phyloP scores from a whole-genome alignment of 179 eudicot genomes.

The Beta lomatogona region DNA sequence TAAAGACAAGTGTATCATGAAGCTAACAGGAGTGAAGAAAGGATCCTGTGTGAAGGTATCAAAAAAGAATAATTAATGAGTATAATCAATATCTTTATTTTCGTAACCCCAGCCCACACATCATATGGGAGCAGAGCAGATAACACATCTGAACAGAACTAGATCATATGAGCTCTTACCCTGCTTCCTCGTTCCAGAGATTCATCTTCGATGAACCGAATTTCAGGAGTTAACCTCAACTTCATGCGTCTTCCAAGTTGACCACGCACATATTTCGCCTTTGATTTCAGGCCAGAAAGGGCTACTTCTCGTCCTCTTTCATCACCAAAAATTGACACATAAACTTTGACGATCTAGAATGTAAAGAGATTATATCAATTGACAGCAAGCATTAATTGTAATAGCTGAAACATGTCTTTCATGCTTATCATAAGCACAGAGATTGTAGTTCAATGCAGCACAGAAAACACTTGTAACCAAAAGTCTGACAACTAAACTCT shows the following conservation, averaged over 20 bases:
- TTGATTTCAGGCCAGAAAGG: slow-evolving; percentile 78
- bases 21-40: slow-evolving; percentile 14
- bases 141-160: neutral
- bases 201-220: slow-evolving; percentile 90
- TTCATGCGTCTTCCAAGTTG: slow-evolving; percentile 88
- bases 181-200: slow-evolving; percentile 95
- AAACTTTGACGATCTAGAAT: slow-evolving; percentile 89
- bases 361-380: slow-evolving; percentile 7
- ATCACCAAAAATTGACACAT: slow-evolving; percentile 94
- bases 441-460: neutral
- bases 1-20: neutral
- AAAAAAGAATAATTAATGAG: neutral
- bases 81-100: neutral
- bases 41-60: neutral
- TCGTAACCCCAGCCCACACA: neutral
- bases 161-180: slow-evolving; percentile 44
- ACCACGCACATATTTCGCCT: slow-evolving; percentile 90
- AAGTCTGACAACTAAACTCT: neutral
- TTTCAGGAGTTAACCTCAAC: slow-evolving; percentile 89
- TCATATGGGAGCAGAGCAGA: neutral
- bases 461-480: neutral
- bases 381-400: neutral
- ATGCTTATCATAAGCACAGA: neutral
- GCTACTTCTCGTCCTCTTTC: slow-evolving; percentile 98
- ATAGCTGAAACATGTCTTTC: neutral